Evolutionary conservation across 306 rosid genomes (phyloP).

Genomic region (Gynostemma pentaphyllum): DNA sequence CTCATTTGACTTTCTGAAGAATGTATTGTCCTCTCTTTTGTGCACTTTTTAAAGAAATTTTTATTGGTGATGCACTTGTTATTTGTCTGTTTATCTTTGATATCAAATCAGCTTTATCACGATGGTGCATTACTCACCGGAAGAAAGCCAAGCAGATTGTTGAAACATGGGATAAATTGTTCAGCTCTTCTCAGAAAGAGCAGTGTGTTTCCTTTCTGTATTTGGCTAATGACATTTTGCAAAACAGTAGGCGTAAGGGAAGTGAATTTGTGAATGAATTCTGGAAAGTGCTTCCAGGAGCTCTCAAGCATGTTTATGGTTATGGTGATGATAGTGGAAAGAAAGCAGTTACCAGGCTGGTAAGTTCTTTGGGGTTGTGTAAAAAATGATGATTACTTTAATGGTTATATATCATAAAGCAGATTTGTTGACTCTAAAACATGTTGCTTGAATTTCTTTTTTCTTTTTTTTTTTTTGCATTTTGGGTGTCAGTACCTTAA

Average conservation of each 20-base stretch:
- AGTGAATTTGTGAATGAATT: constrained; percentile 88
- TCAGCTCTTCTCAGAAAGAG: constrained; percentile 70
- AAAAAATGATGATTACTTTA: background rate
- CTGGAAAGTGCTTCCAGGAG: constrained; percentile 83
- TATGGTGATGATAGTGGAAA: constrained; percentile 53
- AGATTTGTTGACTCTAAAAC: background rate
- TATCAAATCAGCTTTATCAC: constrained; percentile 58
- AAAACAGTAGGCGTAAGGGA: constrained; percentile 85
- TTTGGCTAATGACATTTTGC: constrained; percentile 85
- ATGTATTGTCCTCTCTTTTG: background rate
- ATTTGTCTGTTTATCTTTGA: constrained; percentile 32
- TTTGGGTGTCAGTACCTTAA: background rate
- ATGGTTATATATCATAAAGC: background rate
- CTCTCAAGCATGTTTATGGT: constrained; percentile 54
- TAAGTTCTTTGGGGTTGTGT: constrained; percentile 21
- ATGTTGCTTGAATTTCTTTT: background rate
- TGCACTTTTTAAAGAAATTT: background rate
- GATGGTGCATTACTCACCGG: constrained; percentile 73
- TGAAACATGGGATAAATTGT: constrained; percentile 77
- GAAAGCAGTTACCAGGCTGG: constrained; percentile 64
- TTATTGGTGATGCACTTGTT: constrained; percentile 4
- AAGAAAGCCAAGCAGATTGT: constrained; percentile 69
- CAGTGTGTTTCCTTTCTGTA: constrained; percentile 61
- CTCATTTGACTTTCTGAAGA: constrained; percentile 2
- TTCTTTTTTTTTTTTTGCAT: too few species aligned